Base-by-base conservation (phyloP, 2,329 filamentous ascomycete species). In the Phialophora verrucosa region DNA sequence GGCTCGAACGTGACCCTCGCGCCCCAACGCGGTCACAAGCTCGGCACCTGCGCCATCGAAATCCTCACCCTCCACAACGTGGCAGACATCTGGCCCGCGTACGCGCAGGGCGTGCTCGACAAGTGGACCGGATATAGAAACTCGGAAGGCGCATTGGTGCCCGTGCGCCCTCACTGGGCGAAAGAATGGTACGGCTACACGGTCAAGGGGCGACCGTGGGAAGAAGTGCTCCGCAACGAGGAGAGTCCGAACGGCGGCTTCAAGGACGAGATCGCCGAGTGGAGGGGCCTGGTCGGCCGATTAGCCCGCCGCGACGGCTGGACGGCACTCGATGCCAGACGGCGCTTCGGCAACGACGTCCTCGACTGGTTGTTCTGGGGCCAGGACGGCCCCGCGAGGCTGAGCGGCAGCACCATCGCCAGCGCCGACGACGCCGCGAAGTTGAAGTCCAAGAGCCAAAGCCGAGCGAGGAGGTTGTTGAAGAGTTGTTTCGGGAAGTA, bases 341-440 rank as follows among this genome's bases (percentile, higher is more conserved):
- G n/a, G 17, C 51, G 62, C 31, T 70, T 68, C 42, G 68, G 68
- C 17, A 70, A 70, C 44, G 68, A 70, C 23, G 74, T 20, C 71
- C 68, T 17, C 63, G 70, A 44, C 58, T 27, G 20, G 47, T n/a
- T 70, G 56, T 74, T 72, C 51, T 79, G 76, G 56, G 75, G 76
- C 27, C 31, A 73, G 12, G 53, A 63, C 10, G 63, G 54, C 68
- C 74, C 2, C 78, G 80, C 1, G 76, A 76, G 2, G 25, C 8
- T 49, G 27, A 54, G 53, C 29, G 64, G 31, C 10, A 17, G 55
- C 10, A 49, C 81, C 74, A 53, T 38, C 12, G 38, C 38, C 17
- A 25, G 55, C 10, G 58, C 17, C 20, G 42, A 32, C n/a, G 12
- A 53, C 5, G 31, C 29, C 12, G 44, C 25, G 54, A 47, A 44